phyloP scores from a whole-genome alignment of 495 filamentous ascomycete genomes.

The Paragyromitra xinjiangensis region DNA sequence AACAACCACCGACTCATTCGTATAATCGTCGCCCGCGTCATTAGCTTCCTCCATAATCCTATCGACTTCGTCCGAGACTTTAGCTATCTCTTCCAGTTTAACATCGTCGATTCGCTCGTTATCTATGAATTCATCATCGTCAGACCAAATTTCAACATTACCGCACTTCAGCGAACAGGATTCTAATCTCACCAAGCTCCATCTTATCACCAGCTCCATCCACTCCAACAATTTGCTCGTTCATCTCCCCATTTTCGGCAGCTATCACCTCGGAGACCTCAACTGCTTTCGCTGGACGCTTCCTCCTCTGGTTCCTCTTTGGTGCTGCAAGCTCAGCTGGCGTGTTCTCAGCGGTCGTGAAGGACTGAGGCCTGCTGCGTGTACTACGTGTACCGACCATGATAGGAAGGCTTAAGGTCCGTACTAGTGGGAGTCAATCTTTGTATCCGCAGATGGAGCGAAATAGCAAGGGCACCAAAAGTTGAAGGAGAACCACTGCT shows the following conservation, averaged over 20 bases:
- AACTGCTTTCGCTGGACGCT: not conserved
- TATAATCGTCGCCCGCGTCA: not conserved
- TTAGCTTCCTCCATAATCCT: not conserved
- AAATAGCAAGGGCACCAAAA: not conserved
- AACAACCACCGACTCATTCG: not conserved
- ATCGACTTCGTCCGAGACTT: not conserved
- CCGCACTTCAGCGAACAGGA: slow-evolving; percentile 9
- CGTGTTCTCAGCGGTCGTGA: slow-evolving; percentile 15
- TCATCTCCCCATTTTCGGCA: slow-evolving; percentile 10
- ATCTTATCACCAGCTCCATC: slow-evolving; percentile 21
- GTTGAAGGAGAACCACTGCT: not conserved
- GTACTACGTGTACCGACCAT: slow-evolving; percentile 42
- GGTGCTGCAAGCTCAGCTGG: slow-evolving; percentile 13
- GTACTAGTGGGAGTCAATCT: not conserved
- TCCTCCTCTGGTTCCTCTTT: slow-evolving; percentile 22
- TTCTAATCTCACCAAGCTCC: slow-evolving; percentile 35
- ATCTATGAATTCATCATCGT: slow-evolving; percentile 17
- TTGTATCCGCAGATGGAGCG: not conserved
- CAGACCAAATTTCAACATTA: slow-evolving; percentile 20
- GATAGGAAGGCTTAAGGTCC: not conserved
- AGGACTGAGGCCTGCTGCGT: slow-evolving; percentile 24
- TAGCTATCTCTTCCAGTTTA: not conserved
- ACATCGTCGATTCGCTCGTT: slow-evolving; percentile 2
- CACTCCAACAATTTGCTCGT: not conserved
- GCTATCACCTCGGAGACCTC: slow-evolving; percentile 7